Base-by-base conservation (phyloP, 495 filamentous ascomycete genomes). In the Talaromyces proteolyticus region DNA sequence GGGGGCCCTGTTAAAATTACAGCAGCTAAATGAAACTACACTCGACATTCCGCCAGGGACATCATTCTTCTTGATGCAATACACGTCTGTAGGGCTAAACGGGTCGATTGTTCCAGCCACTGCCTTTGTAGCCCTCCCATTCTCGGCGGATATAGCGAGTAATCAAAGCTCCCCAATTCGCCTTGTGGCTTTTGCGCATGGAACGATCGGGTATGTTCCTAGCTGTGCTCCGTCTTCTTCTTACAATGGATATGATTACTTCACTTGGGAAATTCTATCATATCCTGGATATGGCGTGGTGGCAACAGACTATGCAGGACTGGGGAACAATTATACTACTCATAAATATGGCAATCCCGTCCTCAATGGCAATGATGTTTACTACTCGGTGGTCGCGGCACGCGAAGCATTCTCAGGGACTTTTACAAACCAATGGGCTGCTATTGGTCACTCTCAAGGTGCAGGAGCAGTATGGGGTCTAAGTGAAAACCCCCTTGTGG, bases 291-390 rank as follows among this genome's bases (percentile, higher is more conserved):
- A 74, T 52, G 76, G 68, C 4, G 67, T 77, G 10, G 65, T 80
- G 2, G 74, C 66, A 0, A 57, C 76, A 0, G 77, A 80, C 56
- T 79, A 75, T 52, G 72, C 67, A 14, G 77, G 77, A 1, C 69
- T 80, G 0, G 77, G 77, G 21, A 66, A 64, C 17, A 59, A 62
- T 24, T 43, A 53, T 2, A 66, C 68, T 23, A n/a, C 43, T 3
- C 75, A 79, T 53, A 56, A 69, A 34, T 76, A 68, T 29, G 53
- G 60, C 1, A 59, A 66, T n/a, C 49, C 56, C 19, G 59, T 62
- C 1, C 55, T 58, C 11, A 53, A 62, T 18, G 75, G 72, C 3
- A 65, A 72, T 44, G 76, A 79, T 47, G 37, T 72, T 1, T 55
- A 69, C 20, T 73, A 75, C 54, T 59, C 66, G 11, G 51, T 80